Percentiles rank a stretch among this genome's conserved stretches.
These are phyloP conservation scores for Hanseniaspora singularis DNA, from an alignment of 805 yeast genomes.

Conservation along the genomic window DNA sequence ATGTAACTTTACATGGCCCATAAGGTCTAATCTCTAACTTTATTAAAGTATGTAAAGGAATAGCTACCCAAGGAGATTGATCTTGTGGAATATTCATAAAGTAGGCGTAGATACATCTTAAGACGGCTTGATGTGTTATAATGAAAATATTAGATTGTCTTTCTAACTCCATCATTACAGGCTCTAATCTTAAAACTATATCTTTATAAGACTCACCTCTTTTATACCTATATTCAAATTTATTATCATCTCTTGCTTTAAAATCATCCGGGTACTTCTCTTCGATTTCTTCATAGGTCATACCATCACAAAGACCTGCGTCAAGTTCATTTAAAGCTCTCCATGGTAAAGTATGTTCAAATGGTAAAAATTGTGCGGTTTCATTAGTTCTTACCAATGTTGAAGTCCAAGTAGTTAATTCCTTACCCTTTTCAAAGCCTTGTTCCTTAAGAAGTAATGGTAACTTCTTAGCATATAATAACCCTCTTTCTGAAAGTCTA, in stretches of 20 bases:
- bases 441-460: conserved; percentile 63
- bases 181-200: conserved; percentile 87
- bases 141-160: conserved; percentile 91
- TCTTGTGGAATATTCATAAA: conserved; percentile 98
- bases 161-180: conserved; percentile 96
- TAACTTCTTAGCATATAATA: conserved; percentile 67
- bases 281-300: conserved; percentile 90
- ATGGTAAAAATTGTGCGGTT: conserved; percentile 73
- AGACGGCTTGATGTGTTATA: conserved; percentile 94
- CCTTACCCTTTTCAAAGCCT: conserved; percentile 32
- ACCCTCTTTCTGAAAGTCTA: conserved; percentile 69
- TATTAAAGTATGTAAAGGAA: conserved; percentile 89
- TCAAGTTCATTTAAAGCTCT: conserved; percentile 94
- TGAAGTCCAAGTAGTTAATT: conserved; percentile 90
- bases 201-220: conserved; percentile 97
- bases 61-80: conserved; percentile 97
- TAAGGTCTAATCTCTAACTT: conserved; percentile 93
- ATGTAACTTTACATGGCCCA: conserved; percentile 62
- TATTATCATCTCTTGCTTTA: conserved; percentile 88
- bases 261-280: conserved; percentile 82
- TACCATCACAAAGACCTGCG: conserved; percentile 95
- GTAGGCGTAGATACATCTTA: conserved; percentile 92
- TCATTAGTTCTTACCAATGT: conserved; percentile 85
- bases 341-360: conserved; percentile 70
- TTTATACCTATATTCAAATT: conserved; percentile 87